Evolutionary conservation across 2,329 filamentous ascomycete genomes (phyloP), one percentile per base, ranked within the genome.

Genomic region (Sarocladiaceae sp.): DNA sequence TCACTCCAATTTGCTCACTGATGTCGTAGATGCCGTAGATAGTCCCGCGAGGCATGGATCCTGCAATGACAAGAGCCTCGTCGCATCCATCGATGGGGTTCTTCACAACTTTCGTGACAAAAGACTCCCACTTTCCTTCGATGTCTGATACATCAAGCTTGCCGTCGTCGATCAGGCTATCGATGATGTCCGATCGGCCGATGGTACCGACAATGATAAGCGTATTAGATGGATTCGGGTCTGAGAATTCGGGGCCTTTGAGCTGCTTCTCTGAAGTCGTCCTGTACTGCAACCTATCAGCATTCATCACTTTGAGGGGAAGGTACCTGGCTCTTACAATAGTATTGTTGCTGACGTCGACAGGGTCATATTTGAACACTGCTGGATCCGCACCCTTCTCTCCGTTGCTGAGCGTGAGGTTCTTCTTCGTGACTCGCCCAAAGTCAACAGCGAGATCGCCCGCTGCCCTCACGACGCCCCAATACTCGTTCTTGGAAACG

Each of bases 11-110:
- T 57, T 86, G 81, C 59, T 86, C 82, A 19, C 79, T 83, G 32
- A 87, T 60, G 52, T 83, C 81, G 63, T 87, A 87, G 16, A 85
- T 66, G 10, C 83, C 83, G 52, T 75, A 88, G 46, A 87, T 83
- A 2, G 79, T 77, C n/a, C 80, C 80, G 48, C 82, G 69, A 1
- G 67, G 59, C 57, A 86, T 81, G 55, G 76, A 81, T 11, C 80
- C 82, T 26, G 76, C 80, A 58, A 88, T 79, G 2, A 86, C 77
- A 19, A 87, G 65, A 2, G 82, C 82, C 48, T 68, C 67, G 1
- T 69, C 55, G 19, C 78, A 73, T 20, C 76, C 79, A 2, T 71
- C 67, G 15, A 81, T 58, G 0, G 82, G 82, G 31, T 72, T 65
- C 13, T 73, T 59, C 2, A 86, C 69, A 3, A 87, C 55, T 33